Conservation (phyloP, 805 yeast genomes). For the Cyberlindnera xishuangbannaensis region DNA sequence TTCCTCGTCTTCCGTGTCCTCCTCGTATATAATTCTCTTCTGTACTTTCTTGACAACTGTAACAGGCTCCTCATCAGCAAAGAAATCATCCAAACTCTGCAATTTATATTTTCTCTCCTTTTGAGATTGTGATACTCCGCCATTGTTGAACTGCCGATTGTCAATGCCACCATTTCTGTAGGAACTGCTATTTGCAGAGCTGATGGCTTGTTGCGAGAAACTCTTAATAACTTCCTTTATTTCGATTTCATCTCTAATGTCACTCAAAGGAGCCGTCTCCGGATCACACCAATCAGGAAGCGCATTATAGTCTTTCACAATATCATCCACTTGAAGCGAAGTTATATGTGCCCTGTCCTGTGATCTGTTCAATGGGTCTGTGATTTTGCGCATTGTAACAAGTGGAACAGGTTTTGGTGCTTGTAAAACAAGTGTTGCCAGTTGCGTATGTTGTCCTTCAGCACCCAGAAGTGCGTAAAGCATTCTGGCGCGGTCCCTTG, state of each 20-base stretch:
- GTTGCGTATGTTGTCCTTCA: constrained; percentile 38
- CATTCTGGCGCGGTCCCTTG: constrained; percentile 81
- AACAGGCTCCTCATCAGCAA: constrained; percentile 41
- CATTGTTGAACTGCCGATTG: background rate
- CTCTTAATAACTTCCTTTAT: constrained; percentile 35
- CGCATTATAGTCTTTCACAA: constrained; percentile 20
- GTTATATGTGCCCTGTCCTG: constrained; percentile 13
- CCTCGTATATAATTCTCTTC: constrained; percentile 14
- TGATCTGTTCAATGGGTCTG: constrained; percentile 15
- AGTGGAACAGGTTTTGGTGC: constrained; percentile 69
- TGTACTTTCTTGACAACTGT: too few relatives aligned
- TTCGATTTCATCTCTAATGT: constrained; percentile 33
- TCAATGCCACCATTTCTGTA: constrained; percentile 5
- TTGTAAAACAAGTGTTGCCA: constrained; percentile 66
- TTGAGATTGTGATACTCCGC: constrained; percentile 5
- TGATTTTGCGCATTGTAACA: constrained; percentile 19
- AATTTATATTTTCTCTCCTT: constrained; percentile 43
- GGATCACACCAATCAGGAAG: constrained; percentile 43
- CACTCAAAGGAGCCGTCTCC: constrained; percentile 26
- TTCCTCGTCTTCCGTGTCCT: constrained; percentile 27
- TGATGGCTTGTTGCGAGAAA: constrained; percentile 8
- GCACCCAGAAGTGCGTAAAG: constrained; percentile 53
- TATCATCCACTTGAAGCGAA: constrained; percentile 21
- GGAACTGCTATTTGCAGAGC: background rate
- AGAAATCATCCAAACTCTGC: constrained; percentile 85